These are phyloP conservation scores for Daldinia decipiens DNA, from an alignment of 495 filamentous ascomycete genomes.

Conservation along the genomic window DNA sequence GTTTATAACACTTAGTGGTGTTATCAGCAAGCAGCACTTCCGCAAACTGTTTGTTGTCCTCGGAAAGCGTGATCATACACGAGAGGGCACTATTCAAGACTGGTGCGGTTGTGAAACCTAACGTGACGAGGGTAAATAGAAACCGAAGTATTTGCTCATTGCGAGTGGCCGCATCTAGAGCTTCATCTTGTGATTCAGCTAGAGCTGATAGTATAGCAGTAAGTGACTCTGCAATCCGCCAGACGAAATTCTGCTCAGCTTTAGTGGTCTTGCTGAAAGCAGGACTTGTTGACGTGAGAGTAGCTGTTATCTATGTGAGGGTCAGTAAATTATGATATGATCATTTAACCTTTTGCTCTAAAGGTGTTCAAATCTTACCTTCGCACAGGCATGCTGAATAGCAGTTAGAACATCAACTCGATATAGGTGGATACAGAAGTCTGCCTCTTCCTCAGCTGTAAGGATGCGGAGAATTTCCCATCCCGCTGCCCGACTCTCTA, in stretches of 20 bases:
- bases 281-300: conserved; percentile 50
- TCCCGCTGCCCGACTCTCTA: conserved; percentile 66
- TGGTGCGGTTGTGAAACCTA: conserved; percentile 46
- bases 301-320: conserved; percentile 53
- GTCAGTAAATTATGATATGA: conserved; percentile 33
- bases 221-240: conserved; percentile 61
- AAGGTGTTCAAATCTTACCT: conserved; percentile 51
- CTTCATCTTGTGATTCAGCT: conserved; percentile 64
- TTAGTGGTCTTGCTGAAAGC: conserved; percentile 57
- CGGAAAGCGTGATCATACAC: conserved; percentile 64
- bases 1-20: conserved; percentile 51
- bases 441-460: conserved; percentile 66
- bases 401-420: conserved; percentile 66
- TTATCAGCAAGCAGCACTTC: conserved; percentile 55
- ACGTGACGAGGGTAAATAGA: conserved; percentile 59
- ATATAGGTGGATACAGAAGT: conserved; percentile 70
- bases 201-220: conserved; percentile 57
- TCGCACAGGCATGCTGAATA: conserved; percentile 59
- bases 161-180: conserved; percentile 60
- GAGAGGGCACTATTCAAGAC: conserved; percentile 58
- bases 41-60: conserved; percentile 61
- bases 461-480: conserved; percentile 70
- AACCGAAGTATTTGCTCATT: conserved; percentile 59
- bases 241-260: conserved; percentile 59
- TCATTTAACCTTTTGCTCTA: neutral